Evolutionary conservation across 345 rosid genomes (phyloP).

Genomic region (Melaleuca quinquenervia): DNA sequence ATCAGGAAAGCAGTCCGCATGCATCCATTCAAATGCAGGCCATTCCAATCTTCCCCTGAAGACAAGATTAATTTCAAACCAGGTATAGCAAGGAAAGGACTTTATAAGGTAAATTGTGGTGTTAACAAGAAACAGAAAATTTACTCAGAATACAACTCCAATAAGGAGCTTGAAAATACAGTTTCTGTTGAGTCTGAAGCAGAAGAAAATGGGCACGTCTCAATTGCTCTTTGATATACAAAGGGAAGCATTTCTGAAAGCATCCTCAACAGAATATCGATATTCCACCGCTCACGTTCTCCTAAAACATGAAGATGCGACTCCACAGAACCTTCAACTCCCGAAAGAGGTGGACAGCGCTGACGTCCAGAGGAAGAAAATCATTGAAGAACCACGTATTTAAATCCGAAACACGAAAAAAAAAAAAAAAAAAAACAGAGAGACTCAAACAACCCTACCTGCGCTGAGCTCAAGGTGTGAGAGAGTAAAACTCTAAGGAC

Average conservation of each 20-base stretch:
- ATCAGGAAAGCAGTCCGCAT: slow-evolving; percentile 79
- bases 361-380: slow-evolving; percentile 15
- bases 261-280: slow-evolving; percentile 83
- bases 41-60: slow-evolving; percentile 70
- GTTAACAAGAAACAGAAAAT: neutral
- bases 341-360: slow-evolving; percentile 92
- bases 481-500: slow-evolving; percentile 69
- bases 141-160: slow-evolving; percentile 72
- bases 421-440: neutral
- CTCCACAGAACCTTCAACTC: slow-evolving; percentile 92
- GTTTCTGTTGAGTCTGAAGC: slow-evolving; percentile 29
- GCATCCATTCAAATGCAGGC: slow-evolving; percentile 94
- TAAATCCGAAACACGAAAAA: neutral
- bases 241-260: slow-evolving; percentile 68
- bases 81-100: neutral
- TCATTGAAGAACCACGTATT: neutral
- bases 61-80: neutral
- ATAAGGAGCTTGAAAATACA: slow-evolving; percentile 39
- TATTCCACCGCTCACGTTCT: slow-evolving; percentile 90
- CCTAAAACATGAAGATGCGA: slow-evolving; percentile 83
- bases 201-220: slow-evolving; percentile 74
- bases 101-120: neutral
- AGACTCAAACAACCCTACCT: slow-evolving; percentile 24
- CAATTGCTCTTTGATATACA: slow-evolving; percentile 56
- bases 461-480: slow-evolving; percentile 59